A percentile compares a stretch with the other conserved stretches of the same genome.
Conservation (phyloP, 2,329 filamentous ascomycete genomes). For the Ophiostoma ulmi region DNA sequence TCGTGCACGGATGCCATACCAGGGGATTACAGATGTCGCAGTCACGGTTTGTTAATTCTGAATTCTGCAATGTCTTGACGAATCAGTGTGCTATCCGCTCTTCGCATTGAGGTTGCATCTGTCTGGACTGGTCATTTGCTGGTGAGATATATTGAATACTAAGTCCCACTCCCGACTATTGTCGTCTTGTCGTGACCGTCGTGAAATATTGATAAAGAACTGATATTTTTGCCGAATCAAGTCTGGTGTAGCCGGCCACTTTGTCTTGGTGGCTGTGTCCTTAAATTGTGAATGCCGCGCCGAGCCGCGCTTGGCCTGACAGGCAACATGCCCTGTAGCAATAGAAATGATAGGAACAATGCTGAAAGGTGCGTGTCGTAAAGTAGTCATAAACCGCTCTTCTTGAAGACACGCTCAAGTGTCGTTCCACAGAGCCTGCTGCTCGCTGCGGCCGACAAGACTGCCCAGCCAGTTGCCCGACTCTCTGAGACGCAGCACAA, state of each 20-base stretch:
- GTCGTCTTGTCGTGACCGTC: not conserved
- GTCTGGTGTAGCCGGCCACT: no score
- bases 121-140: not conserved
- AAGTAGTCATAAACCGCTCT: not conserved
- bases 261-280: no score
- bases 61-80: no score
- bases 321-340: not conserved
- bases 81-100: not conserved
- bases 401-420: not conserved
- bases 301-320: no score
- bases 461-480: slow-evolving; percentile 61
- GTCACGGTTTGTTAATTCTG: no score
- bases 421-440: slow-evolving; percentile 45
- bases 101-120: not conserved
- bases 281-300: no score
- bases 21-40: no score
- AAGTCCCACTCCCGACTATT: not conserved
- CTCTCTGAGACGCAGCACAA: slow-evolving; percentile 48
- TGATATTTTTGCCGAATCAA: not conserved
- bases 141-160: not conserved
- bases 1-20: no score
- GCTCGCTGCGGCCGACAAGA: slow-evolving; percentile 48
- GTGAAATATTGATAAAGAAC: not conserved
- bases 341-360: not conserved
- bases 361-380: not conserved